Evolutionary conservation across 306 rosid genomes (phyloP).

Genomic region (Ziziphus jujuba): DNA sequence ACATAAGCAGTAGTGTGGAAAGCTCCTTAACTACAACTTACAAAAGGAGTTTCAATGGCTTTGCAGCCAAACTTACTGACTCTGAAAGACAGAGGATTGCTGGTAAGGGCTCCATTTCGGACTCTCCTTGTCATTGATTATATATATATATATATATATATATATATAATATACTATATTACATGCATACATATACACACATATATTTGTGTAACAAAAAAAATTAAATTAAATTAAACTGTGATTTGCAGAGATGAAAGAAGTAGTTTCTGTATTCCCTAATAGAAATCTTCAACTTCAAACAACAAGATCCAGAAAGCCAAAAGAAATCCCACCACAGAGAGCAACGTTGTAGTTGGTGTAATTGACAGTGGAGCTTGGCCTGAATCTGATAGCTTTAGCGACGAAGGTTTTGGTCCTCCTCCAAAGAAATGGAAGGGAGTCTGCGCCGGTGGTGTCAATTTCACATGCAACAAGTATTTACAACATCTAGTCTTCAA

Average conservation of each 20-base stretch:
- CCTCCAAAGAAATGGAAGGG: conserved; percentile 36
- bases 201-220: too few relatives aligned
- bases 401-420: conserved; percentile 22
- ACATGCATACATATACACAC: too few relatives aligned
- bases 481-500: too few relatives aligned
- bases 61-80: conserved; percentile 25
- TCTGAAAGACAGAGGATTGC: conserved; percentile 19
- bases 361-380: conserved; percentile 31
- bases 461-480: conserved; percentile 37
- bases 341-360: conserved; percentile 15
- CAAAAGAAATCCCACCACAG: conserved; percentile 4
- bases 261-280: conserved; percentile 12
- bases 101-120: background rate
- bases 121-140: too few relatives aligned
- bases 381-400: conserved; percentile 35
- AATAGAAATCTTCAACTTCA: background rate
- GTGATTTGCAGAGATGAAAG: conserved; percentile 9
- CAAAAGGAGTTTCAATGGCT: conserved; percentile 39
- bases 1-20: background rate
- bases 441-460: conserved; percentile 20
- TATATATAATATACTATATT: too few relatives aligned
- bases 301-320: conserved; percentile 10
- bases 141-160: too few relatives aligned
- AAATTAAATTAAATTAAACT: background rate
- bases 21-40: conserved; percentile 20